Base-by-base conservation (phyloP, 2,329 filamentous ascomycete genomes). In the Fusarium penzigii region DNA sequence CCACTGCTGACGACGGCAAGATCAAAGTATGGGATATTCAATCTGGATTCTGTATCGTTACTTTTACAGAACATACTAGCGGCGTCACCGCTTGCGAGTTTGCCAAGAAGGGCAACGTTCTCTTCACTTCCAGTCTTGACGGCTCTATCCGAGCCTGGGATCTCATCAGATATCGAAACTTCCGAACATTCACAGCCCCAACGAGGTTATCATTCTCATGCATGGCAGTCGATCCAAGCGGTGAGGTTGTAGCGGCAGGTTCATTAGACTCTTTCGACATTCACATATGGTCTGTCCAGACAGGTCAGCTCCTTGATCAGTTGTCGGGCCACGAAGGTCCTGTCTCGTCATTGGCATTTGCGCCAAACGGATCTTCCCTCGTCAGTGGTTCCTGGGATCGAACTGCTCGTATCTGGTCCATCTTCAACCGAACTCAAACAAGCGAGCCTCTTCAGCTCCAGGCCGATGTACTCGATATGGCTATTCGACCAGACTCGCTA, bases 261-360 rank as follows among this genome's bases (percentile, higher is more conserved):
- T 97, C 93, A 2, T 80, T 96, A 14, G 94, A 99, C 70, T 96
- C 92, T 5, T 97, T 97, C 61, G 93, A 97, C 67, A 90, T 99
- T 46, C 92, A 99, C 72, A 89, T 99, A 56, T 99, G 94, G 94
- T 97, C 91, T 6, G 95, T 99, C 5, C 94, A 99, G 69, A 99
- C 93, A 1, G 94, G 94, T 3, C 94, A 99, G 70, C 79, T 99
- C 16, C 84, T 99, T 6, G 94, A 99, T 69, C 88, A 88, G 60
- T 78, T 99, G 20, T 83, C 92, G 7, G 95, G 94, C 1, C 94
- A 99, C 63, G 93, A 99, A 74, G 94, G 93, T 0, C 94, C 94
- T 0, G 88, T 99, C 2, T 94, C 92, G 6, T 87, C 90, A 2
- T 76, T 99, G 25, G 85, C 91, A 3, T 99, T 99, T 68, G 86